These are phyloP conservation scores for Malus fusca DNA, from an alignment of 306 rosid genomes.

Conservation along the genomic window DNA sequence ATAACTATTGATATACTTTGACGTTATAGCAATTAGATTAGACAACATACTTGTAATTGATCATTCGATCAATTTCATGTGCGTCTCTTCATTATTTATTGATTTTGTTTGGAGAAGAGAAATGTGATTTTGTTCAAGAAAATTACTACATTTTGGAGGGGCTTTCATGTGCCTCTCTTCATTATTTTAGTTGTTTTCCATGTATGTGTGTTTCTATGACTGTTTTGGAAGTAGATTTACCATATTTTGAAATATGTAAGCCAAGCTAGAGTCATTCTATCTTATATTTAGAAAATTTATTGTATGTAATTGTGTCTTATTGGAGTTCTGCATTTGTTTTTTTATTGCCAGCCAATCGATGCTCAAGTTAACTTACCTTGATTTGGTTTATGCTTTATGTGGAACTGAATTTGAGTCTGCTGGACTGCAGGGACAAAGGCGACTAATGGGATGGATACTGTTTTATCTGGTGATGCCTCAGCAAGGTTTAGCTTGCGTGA, in stretches of 20 bases:
- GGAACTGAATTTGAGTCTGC: constrained; percentile 18
- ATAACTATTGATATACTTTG: no score
- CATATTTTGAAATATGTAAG: not conserved
- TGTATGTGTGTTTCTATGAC: not conserved
- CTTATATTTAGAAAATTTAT: not conserved
- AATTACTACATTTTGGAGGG: not conserved
- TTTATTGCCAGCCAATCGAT: not conserved
- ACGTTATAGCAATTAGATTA: no score
- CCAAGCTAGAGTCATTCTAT: not conserved
- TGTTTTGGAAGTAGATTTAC: not conserved
- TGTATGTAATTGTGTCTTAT: not conserved
- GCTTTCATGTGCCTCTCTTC: not conserved
- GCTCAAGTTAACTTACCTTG: not conserved
- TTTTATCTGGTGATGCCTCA: constrained; percentile 33
- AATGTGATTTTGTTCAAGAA: not conserved
- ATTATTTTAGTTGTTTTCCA: not conserved
- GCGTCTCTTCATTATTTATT: not conserved
- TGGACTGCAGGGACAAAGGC: constrained; percentile 37
- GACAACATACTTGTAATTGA: no score
- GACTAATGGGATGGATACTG: constrained; percentile 28
- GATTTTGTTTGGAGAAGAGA: not conserved
- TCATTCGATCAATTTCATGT: no score
- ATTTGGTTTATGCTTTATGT: not conserved
- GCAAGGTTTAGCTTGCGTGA: constrained; percentile 69
- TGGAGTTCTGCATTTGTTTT: not conserved